phyloP scores from a whole-genome alignment of 495 filamentous ascomycete species.

The Darksidea phi region DNA sequence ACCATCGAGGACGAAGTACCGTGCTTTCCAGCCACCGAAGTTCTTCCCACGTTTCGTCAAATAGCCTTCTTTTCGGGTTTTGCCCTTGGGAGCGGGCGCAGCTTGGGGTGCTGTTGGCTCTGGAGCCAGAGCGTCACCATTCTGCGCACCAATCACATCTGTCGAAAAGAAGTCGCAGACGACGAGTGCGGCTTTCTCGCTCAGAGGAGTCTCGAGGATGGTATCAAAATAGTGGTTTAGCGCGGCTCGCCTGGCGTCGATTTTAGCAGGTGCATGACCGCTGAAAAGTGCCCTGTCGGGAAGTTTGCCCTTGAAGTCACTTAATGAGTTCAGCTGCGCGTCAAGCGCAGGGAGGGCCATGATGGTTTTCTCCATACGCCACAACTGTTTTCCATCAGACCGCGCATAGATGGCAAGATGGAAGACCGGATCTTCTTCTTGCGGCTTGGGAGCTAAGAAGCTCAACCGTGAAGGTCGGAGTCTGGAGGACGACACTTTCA shows the following conservation, averaged over 20 bases:
- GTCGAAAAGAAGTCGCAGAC: constrained; percentile 86
- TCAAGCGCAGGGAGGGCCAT: constrained; percentile 79
- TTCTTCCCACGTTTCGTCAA: constrained; percentile 96
- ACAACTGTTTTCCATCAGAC: constrained; percentile 75
- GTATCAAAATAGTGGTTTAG: constrained; percentile 82
- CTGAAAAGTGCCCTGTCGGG: constrained; percentile 85
- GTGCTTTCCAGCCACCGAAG: constrained; percentile 98
- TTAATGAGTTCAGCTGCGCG: constrained; percentile 68
- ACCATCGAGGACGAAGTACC: constrained; percentile 90
- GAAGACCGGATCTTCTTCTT: constrained; percentile 89
- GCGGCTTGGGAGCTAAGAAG: constrained; percentile 62
- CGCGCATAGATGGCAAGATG: constrained; percentile 81
- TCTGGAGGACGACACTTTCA: constrained; percentile 88
- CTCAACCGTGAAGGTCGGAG: constrained; percentile 87
- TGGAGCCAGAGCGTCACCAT: constrained; percentile 48
- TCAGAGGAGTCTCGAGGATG: constrained; percentile 76
- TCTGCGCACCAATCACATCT: constrained; percentile 75
- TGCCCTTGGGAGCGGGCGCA: constrained; percentile 49
- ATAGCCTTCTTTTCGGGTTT: constrained; percentile 81
- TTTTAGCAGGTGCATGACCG: constrained; percentile 89
- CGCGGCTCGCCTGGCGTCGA: constrained; percentile 80
- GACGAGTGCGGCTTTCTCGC: constrained; percentile 72
- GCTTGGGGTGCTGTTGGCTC: constrained; percentile 50
- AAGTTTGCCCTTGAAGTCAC: constrained; percentile 65
- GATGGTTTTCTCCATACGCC: constrained; percentile 91